Conservation (phyloP, 106 monocot species). For the Phalaenopsis aphrodite region DNA sequence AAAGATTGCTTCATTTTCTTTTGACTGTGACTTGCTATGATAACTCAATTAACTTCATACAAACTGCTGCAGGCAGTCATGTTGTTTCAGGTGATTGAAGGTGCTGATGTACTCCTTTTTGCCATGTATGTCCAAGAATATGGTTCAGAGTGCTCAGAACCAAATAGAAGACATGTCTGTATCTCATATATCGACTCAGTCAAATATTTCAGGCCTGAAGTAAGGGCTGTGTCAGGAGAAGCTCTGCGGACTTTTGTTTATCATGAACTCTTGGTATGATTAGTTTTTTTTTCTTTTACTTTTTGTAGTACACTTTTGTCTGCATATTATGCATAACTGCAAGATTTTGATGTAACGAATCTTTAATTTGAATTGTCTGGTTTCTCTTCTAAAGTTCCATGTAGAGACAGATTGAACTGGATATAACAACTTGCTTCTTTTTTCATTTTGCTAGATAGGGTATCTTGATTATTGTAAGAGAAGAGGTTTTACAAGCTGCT, state of each 20-base stretch:
- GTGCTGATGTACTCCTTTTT: slow-evolving; percentile 64
- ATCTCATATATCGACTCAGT: slow-evolving; percentile 80
- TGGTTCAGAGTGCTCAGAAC: slow-evolving; percentile 44
- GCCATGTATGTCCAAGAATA: slow-evolving; percentile 85
- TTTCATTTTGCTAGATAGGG: slow-evolving; percentile 36
- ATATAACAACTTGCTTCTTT: background rate
- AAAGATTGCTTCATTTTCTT: background rate
- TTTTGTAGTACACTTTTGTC: background rate
- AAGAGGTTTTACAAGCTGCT: slow-evolving; percentile 56
- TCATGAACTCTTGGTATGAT: slow-evolving; percentile 74
- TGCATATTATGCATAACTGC: background rate
- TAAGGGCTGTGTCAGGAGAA: slow-evolving; percentile 50
- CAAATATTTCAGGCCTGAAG: slow-evolving; percentile 66
- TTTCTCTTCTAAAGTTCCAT: background rate
- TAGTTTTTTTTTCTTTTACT: background rate
- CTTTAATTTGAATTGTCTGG: background rate
- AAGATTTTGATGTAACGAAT: background rate
- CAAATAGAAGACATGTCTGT: slow-evolving; percentile 53
- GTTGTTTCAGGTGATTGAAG: slow-evolving; percentile 73
- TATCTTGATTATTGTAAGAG: slow-evolving; percentile 79
- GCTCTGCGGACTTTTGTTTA: slow-evolving; percentile 79
- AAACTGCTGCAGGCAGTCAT: slow-evolving; percentile 43
- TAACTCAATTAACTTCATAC: background rate
- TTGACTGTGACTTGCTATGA: too few relatives aligned
- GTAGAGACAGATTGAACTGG: background rate